Percentiles rank a stretch among this genome's conserved stretches.
phyloP scores from a whole-genome alignment of 1,284 basidiomycete species.

The Trametes versicolor region DNA sequence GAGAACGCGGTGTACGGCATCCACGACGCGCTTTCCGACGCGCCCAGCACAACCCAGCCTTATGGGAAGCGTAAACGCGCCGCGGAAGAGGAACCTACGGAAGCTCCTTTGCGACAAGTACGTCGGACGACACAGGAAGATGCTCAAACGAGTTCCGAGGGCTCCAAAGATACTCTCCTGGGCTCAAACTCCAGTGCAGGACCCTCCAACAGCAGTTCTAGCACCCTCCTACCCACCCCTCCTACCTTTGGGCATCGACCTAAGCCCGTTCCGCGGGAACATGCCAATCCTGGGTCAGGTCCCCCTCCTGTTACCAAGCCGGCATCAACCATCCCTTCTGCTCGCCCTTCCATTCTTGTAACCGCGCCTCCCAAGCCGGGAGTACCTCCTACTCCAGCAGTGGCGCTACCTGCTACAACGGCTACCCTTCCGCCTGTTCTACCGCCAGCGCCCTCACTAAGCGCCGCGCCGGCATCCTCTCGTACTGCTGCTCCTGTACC shows the following conservation, averaged over 20 bases:
- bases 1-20: not conserved
- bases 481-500: not conserved
- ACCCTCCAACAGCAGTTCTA: not conserved
- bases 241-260: not conserved
- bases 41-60: not conserved
- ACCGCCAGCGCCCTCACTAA: not conserved
- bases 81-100: not conserved
- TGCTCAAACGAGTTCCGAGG: conserved; percentile 10
- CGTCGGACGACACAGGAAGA: not conserved
- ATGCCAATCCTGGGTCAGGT: not conserved
- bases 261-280: not conserved
- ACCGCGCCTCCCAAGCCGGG: not conserved
- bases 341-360: not conserved
- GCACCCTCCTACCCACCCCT: not conserved
- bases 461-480: not conserved
- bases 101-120: conserved; percentile 1
- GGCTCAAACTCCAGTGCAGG: not conserved
- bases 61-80: conserved; percentile 16
- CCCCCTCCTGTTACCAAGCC: not conserved
- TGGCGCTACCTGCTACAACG: not conserved
- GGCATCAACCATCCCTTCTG: not conserved
- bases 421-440: not conserved
- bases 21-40: not conserved
- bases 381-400: no score
- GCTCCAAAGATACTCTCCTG: conserved; percentile 12